Conservation (phyloP, 2,329 filamentous ascomycete genomes). For the Cladosporium halotolerans region DNA sequence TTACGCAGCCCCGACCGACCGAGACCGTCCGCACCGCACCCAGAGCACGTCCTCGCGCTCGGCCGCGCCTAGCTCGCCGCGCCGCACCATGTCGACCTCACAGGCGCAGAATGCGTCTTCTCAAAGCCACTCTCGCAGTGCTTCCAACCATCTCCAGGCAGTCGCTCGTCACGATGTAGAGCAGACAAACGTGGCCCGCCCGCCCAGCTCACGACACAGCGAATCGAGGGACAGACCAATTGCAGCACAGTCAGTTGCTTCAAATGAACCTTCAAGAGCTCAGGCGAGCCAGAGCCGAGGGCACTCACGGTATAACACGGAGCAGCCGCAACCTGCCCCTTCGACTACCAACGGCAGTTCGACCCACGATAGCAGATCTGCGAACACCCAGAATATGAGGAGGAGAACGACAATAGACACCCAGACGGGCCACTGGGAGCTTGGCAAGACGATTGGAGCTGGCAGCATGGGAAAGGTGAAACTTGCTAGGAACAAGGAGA, state of each 20-base stretch:
- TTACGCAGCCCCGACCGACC: constrained; percentile 42
- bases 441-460: constrained; percentile 94
- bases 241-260: constrained; percentile 33
- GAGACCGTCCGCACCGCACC: constrained; percentile 40
- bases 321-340: constrained; percentile 29
- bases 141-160: constrained; percentile 46
- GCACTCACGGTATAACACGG: constrained; percentile 40
- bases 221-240: constrained; percentile 54
- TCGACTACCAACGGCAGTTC: constrained; percentile 21
- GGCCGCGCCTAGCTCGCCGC: constrained; percentile 27
- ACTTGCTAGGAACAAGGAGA: constrained; percentile 82
- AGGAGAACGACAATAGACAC: constrained; percentile 79
- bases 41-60: constrained; percentile 29
- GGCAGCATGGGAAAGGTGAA: constrained; percentile 99
- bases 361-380: constrained; percentile 19
- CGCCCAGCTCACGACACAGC: constrained; percentile 51
- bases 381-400: constrained; percentile 35
- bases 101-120: constrained; percentile 20
- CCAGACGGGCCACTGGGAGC: constrained; percentile 83
- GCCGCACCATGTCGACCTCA: constrained; percentile 32
- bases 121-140: constrained; percentile 29
- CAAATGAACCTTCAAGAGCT: constrained; percentile 49
- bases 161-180: constrained; percentile 67
- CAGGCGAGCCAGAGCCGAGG: constrained; percentile 33
- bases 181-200: constrained; percentile 58